Conservation (phyloP, 116 monocot genomes). For the Papilionanthe hybrid region DNA sequence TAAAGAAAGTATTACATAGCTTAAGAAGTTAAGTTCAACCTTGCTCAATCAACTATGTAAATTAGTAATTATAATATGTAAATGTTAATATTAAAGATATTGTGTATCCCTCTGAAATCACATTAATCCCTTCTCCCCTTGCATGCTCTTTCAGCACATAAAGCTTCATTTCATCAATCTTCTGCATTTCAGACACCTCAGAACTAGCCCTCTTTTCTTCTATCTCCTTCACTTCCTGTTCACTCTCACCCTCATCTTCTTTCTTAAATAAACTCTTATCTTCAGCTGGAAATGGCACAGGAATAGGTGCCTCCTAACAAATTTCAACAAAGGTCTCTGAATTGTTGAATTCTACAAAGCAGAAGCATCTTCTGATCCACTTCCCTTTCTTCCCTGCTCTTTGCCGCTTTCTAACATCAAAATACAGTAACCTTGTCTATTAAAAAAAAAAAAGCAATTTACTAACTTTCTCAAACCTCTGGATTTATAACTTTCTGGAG, state of each 20-base stretch:
- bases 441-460: neutral
- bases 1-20: no score
- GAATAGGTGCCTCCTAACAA: conserved; percentile 58
- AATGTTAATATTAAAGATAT: conserved; percentile 77
- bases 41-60: no score
- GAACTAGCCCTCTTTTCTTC: neutral
- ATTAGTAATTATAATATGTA: no score
- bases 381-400: neutral
- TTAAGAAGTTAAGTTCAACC: no score
- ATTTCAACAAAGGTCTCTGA: conserved; percentile 48
- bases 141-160: conserved; percentile 63
- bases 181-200: conserved; percentile 10
- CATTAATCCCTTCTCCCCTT: conserved; percentile 42
- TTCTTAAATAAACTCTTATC: neutral
- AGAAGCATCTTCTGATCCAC: neutral
- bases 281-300: conserved; percentile 1
- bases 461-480: conserved; percentile 12
- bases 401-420: conserved; percentile 3
- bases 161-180: conserved; percentile 53
- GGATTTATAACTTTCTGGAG: conserved; percentile 6
- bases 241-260: neutral
- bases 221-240: neutral
- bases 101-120: conserved; percentile 94
- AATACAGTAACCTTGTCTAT: neutral
- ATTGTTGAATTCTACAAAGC: conserved; percentile 4